phyloP scores from a whole-genome alignment of 331 rosid species.

The Spiraea crenata region DNA sequence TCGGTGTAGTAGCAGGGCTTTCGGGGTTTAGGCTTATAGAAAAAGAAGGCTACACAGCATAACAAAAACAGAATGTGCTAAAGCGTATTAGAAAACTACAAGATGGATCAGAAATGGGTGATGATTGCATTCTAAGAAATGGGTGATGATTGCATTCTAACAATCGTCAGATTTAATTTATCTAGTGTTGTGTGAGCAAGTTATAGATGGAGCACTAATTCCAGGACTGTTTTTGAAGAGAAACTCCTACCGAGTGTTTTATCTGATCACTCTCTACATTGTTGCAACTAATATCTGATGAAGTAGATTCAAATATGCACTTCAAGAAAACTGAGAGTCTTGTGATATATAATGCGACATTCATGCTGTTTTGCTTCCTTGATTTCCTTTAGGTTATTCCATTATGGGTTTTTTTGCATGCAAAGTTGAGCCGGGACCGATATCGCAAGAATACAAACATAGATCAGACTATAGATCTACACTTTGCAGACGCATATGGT shows the following conservation, averaged over 20 bases:
- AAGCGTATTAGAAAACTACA: not conserved
- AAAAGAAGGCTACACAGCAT: not conserved
- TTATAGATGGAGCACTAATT: not conserved
- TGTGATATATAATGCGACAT: not conserved
- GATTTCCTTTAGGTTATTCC: not conserved
- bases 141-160: not conserved
- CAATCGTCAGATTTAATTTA: not conserved
- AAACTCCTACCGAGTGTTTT: not conserved
- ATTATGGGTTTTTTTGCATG: not conserved
- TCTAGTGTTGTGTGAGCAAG: constrained; percentile 3
- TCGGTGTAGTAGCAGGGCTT: not conserved
- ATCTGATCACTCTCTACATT: not conserved
- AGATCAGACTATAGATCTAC: not conserved
- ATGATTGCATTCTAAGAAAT: not conserved
- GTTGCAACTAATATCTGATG: not conserved
- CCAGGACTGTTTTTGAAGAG: not conserved
- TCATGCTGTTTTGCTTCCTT: not conserved
- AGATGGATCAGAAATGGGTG: not conserved
- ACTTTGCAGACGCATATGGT: constrained; percentile 3
- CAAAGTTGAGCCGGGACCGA: not conserved
- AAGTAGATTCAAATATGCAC: too few relatives aligned
- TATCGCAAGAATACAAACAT: not conserved
- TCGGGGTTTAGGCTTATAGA: not conserved
- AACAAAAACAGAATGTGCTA: not conserved
- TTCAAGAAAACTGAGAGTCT: too few relatives aligned